Percentiles rank a stretch among this genome's conserved stretches.
Conservation (phyloP, 257 asterid genomes). For the Fraxinus americana region DNA sequence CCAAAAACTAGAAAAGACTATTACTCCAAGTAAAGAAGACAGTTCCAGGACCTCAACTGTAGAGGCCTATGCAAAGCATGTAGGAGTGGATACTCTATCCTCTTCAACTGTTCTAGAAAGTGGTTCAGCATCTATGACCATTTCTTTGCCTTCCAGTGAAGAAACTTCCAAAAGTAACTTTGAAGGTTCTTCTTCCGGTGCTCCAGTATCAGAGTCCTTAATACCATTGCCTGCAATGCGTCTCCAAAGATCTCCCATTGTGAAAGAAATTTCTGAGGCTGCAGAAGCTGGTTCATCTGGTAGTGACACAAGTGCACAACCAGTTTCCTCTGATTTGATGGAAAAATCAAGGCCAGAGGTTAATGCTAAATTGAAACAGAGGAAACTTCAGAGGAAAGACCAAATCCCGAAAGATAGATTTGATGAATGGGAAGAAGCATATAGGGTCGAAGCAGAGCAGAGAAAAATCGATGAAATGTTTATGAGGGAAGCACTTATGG, state of each 20-base stretch:
- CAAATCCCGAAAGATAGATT: slow-evolving; percentile 67
- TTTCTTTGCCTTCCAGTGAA: slow-evolving; percentile 38
- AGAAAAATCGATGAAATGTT: slow-evolving; percentile 75
- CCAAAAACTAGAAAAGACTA: slow-evolving; percentile 37
- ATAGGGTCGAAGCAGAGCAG: slow-evolving; percentile 67
- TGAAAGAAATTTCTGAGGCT: slow-evolving; percentile 35
- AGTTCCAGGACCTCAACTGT: slow-evolving; percentile 50
- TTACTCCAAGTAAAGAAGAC: slow-evolving; percentile 36
- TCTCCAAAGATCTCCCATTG: slow-evolving; percentile 48
- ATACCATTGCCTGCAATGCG: slow-evolving; percentile 41
- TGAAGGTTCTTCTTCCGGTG: slow-evolving; percentile 34
- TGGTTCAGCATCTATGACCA: slow-evolving; percentile 33
- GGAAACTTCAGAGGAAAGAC: slow-evolving; percentile 64
- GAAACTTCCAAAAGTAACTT: slow-evolving; percentile 32
- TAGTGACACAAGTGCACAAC: slow-evolving; percentile 37
- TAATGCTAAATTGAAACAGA: slow-evolving; percentile 39
- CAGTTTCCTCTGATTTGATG: slow-evolving; percentile 31
- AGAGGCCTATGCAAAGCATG: slow-evolving; percentile 39
- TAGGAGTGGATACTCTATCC: slow-evolving; percentile 37
- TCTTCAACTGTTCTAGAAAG: slow-evolving; percentile 39
- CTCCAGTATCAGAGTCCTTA: slow-evolving; percentile 31
- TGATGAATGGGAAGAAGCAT: slow-evolving; percentile 96
- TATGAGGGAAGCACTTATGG: slow-evolving; percentile 92
- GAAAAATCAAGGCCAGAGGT: slow-evolving; percentile 41
- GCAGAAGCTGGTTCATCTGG: slow-evolving; percentile 45